These are phyloP conservation scores for Thecaphora thlaspeos DNA, from an alignment of 1,284 basidiomycete genomes.

Conservation along the genomic window DNA sequence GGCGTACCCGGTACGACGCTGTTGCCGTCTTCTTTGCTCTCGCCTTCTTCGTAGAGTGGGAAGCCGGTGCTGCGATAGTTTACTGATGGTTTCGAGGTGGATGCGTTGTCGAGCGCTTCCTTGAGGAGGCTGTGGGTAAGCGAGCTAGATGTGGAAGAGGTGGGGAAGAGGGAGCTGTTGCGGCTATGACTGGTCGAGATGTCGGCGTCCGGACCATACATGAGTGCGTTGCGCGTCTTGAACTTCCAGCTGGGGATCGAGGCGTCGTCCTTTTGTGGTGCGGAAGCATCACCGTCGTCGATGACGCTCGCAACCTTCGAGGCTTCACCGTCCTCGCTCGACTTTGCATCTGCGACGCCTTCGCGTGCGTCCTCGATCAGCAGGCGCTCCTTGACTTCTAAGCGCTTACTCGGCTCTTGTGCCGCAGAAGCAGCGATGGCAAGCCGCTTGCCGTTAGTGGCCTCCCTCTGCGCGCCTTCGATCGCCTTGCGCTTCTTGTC, in stretches of 20 bases:
- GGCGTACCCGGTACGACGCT: conserved; percentile 20
- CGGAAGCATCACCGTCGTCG: neutral
- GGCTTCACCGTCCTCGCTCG: too few relatives aligned
- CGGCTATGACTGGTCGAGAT: conserved; percentile 2
- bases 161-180: conserved; percentile 2
- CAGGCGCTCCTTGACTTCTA: conserved; percentile 1
- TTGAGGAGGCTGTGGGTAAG: conserved; percentile 1
- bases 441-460: conserved; percentile 19
- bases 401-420: neutral
- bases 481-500: conserved; percentile 19
- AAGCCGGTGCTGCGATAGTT: conserved; percentile 7
- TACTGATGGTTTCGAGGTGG: neutral
- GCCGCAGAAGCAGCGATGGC: conserved; percentile 18
- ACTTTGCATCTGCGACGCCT: neutral
- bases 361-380: neutral
- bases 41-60: neutral
- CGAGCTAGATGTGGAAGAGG: neutral
- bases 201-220: conserved; percentile 44
- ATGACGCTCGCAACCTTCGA: too few relatives aligned
- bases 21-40: conserved; percentile 7
- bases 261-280: neutral
- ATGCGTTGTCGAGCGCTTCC: conserved; percentile 11
- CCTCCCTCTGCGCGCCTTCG: conserved; percentile 10
- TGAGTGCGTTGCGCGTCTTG: conserved; percentile 42
- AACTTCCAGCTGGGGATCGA: conserved; percentile 16